Percentiles rank a stretch among this genome's conserved stretches.
Evolutionary conservation across 2,329 filamentous ascomycete genomes (phyloP).

Genomic region (Colletotrichum chrysophilum): DNA sequence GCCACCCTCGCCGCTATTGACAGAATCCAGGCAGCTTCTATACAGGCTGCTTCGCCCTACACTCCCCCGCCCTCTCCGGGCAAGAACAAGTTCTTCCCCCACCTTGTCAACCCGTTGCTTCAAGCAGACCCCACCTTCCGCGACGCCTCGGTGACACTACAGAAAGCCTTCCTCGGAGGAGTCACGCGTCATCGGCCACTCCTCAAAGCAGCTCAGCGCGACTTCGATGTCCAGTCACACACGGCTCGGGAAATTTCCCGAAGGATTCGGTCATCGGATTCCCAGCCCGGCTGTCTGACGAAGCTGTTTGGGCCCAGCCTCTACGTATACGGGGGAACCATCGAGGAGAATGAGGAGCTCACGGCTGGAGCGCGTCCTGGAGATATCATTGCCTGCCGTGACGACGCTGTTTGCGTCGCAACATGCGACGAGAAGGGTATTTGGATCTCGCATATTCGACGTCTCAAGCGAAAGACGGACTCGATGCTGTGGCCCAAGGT

Average conservation of each 20-base stretch:
- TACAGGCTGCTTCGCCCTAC: slow-evolving; percentile 3
- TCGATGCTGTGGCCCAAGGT: slow-evolving; percentile 45
- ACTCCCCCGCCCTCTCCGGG: slow-evolving; percentile 21
- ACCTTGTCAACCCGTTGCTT: slow-evolving; percentile 22
- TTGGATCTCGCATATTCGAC: slow-evolving; percentile 46
- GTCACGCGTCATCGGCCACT: slow-evolving; percentile 39
- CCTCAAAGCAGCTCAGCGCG: slow-evolving; percentile 41
- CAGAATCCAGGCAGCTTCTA: slow-evolving; percentile 30
- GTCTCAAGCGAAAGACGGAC: slow-evolving; percentile 41
- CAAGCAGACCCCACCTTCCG: slow-evolving; percentile 16
- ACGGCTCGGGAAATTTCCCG: slow-evolving; percentile 41
- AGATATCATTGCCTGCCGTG: slow-evolving; percentile 38
- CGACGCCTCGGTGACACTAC: slow-evolving; percentile 33
- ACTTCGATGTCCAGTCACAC: slow-evolving; percentile 39
- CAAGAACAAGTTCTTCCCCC: not conserved
- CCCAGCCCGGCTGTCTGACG: slow-evolving; percentile 45
- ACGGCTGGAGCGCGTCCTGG: slow-evolving; percentile 22
- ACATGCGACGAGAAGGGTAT: slow-evolving; percentile 43
- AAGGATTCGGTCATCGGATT: slow-evolving; percentile 45
- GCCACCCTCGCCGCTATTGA: slow-evolving; percentile 41
- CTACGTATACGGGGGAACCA: slow-evolving; percentile 44
- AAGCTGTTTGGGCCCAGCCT: slow-evolving; percentile 38
- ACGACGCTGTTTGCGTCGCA: slow-evolving; percentile 39
- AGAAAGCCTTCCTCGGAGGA: slow-evolving; percentile 41
- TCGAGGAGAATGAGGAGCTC: slow-evolving; percentile 35